These are phyloP conservation scores for Tetrapisispora nanseiensis DNA, from an alignment of 805 yeast species.

Conservation along the genomic window DNA sequence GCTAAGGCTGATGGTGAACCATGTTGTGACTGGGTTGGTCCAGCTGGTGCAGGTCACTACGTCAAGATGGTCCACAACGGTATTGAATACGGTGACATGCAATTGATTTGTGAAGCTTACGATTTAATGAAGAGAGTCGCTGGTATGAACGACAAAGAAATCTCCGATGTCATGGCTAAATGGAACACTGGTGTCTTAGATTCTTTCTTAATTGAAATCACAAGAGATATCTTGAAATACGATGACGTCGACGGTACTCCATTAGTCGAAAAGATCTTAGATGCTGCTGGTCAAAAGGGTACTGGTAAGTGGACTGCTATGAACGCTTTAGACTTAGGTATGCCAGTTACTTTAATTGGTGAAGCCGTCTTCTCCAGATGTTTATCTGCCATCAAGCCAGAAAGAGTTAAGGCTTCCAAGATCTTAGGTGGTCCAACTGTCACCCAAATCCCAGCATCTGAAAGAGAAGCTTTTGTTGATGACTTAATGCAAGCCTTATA, in stretches of 20 bases:
- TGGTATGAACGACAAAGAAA: conserved; percentile 82
- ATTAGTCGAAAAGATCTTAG: conserved; percentile 91
- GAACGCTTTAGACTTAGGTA: conserved; percentile 93
- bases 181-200: conserved; percentile 98
- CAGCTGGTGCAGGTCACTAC: conserved; percentile 97
- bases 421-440: conserved; percentile 66
- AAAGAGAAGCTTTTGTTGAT: conserved; percentile 77
- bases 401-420: conserved; percentile 80
- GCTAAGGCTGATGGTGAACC: conserved; percentile 98
- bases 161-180: conserved; percentile 78
- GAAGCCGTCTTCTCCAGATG: conserved; percentile 98
- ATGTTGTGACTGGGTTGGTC: conserved; percentile 99
- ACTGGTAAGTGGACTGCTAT: conserved; percentile 99
- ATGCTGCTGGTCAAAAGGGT: conserved; percentile 98
- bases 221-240: conserved; percentile 86
- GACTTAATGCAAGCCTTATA: conserved; percentile 95
- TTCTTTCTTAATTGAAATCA: conserved; percentile 93
- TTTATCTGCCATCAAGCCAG: conserved; percentile 83
- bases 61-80: conserved; percentile 99
- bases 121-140: conserved; percentile 92
- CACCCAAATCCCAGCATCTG: conserved; percentile 35
- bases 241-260: conserved; percentile 88
- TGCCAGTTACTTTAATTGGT: conserved; percentile 96
- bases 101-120: conserved; percentile 95
- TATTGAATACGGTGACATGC: conserved; percentile 99